Evolutionary conservation across 2,329 filamentous ascomycete genomes (phyloP), one percentile per base, ranked within the genome.

Genomic region (Fusarium begoniae): DNA sequence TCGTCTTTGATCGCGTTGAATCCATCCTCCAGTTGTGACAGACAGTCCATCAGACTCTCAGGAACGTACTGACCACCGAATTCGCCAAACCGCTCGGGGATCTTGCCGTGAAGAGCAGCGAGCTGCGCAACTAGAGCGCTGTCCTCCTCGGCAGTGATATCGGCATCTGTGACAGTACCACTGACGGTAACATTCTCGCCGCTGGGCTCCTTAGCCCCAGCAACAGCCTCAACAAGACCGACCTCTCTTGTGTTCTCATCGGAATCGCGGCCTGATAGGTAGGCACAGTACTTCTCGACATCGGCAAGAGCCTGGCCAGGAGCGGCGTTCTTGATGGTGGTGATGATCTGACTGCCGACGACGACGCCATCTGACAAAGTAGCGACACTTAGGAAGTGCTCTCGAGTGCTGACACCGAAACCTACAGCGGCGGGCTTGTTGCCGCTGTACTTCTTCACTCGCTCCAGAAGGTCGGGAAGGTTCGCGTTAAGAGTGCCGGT

Each of bases 21-120:
- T 40, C 96, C 96, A 35, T 91, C 90, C 84, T 99, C 96, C 11
- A 99, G 89, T 84, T 99, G 90, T 2, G 92, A 92, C 67, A 99
- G 86, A 81, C 96, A 98, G 85, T 98, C 96, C 96, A 99, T 98
- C 70, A 99, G 89, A 26, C 95, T 96, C 83, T 99, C 96, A 3
- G 96, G 96, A 6, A 99, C 96, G 80, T 98, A 99, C 83, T 98
- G 96, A 22, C 96, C 96, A 78, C 96, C 96, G 75, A 97, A 99
- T 81, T 98, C 93, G 75, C 96, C 96, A 79, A 99, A 98, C 58
- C 95, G 92, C 72, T 94, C 90, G 18, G 95, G 94, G 58, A 96
- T 90, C 77, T 92, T 90, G 74, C 89, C 89, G 80, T 97, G 96
- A 69, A 98, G 87, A 22, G 94, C 93, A 67, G 94, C 92, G 35